phyloP scores from a whole-genome alignment of 306 rosid genomes.

The Inga leiocalycina region DNA sequence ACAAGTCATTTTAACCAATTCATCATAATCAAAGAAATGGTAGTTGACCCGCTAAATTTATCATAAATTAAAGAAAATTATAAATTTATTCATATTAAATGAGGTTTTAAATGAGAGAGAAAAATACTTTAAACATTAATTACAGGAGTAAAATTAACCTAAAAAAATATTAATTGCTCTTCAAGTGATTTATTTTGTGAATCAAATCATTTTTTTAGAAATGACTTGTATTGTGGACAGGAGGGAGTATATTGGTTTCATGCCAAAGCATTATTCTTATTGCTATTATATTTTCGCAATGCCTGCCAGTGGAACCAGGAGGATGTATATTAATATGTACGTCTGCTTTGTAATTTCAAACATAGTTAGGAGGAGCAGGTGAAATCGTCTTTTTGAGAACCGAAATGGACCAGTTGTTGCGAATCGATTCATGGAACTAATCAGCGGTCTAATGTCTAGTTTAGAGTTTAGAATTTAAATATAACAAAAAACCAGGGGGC shows the following conservation, averaged over 20 bases:
- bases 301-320: not conserved
- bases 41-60: too few species aligned
- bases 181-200: too few species aligned
- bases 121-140: too few species aligned
- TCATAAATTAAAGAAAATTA: too few species aligned
- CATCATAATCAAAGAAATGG: too few species aligned
- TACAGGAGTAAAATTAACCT: too few species aligned
- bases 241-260: not conserved
- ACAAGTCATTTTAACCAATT: too few species aligned
- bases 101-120: too few species aligned
- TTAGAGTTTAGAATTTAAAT: not conserved
- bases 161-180: too few species aligned
- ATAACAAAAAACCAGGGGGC: not conserved
- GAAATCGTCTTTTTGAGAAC: not conserved
- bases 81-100: too few species aligned
- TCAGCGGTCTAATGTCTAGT: not conserved
- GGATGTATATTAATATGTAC: not conserved
- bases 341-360: not conserved
- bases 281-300: not conserved
- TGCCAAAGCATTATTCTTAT: not conserved
- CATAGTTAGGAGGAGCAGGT: not conserved
- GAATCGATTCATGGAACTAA: not conserved
- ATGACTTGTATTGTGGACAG: too few species aligned
- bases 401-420: not conserved
- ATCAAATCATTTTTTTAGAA: too few species aligned